phyloP scores from a whole-genome alignment of 139 green algal species.

The Coelastrella sp. region DNA sequence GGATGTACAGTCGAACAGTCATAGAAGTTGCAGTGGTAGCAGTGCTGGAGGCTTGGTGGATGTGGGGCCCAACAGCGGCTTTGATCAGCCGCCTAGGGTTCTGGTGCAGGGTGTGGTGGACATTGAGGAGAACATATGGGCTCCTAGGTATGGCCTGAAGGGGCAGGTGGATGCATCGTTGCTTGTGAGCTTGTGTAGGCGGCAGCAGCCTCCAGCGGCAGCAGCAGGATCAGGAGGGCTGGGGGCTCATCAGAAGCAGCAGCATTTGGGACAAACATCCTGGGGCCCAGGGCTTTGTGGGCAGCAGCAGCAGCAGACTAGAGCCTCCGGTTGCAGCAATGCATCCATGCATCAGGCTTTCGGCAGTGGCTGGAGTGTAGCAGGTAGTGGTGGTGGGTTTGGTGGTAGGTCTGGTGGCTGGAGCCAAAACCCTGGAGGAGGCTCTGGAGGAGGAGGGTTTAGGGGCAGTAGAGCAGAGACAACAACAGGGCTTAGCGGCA shows the following conservation, averaged over 20 bases:
- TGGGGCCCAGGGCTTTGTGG: background rate
- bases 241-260: background rate
- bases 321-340: background rate
- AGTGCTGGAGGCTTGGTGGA: constrained; percentile 27
- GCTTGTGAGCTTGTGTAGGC: constrained; percentile 42
- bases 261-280: background rate
- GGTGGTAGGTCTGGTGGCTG: background rate
- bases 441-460: background rate
- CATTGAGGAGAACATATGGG: constrained; percentile 96
- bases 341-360: background rate
- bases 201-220: constrained; percentile 13
- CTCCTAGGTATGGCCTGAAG: constrained; percentile 92
- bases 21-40: constrained; percentile 33
- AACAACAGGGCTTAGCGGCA: background rate
- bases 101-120: constrained; percentile 80
- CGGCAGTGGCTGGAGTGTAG: constrained; percentile 42
- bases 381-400: constrained; percentile 29
- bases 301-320: background rate
- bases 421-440: background rate
- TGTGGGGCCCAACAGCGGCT: constrained; percentile 9
- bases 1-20: background rate
- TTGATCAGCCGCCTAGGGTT: constrained; percentile 3
- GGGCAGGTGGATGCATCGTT: constrained; percentile 91
- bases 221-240: background rate
- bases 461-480: background rate